Conservation (phyloP, 2,329 filamentous ascomycete species). For the Fusarium abutilonis region DNA sequence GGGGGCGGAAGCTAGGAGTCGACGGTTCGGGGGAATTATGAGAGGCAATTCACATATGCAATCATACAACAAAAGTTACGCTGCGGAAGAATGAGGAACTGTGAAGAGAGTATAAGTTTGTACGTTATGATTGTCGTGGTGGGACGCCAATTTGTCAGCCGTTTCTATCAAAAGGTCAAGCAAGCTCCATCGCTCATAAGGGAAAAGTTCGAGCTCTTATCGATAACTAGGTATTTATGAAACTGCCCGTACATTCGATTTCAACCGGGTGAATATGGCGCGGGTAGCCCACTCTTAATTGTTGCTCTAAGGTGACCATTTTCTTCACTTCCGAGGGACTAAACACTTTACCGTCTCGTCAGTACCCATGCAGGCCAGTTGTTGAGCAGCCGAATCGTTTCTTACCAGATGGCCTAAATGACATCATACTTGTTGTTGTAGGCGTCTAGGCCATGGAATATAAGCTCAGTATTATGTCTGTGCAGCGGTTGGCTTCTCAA, state of each 20-base stretch:
- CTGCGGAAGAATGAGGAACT: conserved; percentile 1
- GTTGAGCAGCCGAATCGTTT: too few relatives aligned
- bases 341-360: too few relatives aligned
- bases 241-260: too few relatives aligned
- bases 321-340: background rate
- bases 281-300: conserved; percentile 3
- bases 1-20: background rate
- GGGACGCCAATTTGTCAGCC: conserved; percentile 43
- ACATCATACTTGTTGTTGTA: too few relatives aligned
- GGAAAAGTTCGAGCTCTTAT: too few relatives aligned
- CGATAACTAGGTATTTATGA: too few relatives aligned
- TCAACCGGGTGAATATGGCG: conserved; percentile 23
- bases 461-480: too few relatives aligned
- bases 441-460: too few relatives aligned
- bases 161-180: conserved; percentile 6
- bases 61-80: background rate
- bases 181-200: background rate
- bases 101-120: background rate
- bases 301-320: background rate
- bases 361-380: too few relatives aligned
- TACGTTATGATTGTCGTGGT: conserved; percentile 27
- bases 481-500: too few relatives aligned
- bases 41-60: background rate
- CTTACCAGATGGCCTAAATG: too few relatives aligned
- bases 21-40: conserved; percentile 15